Evolutionary conservation across 1,284 basidiomycete genomes (phyloP), one percentile per base, ranked within the genome.

Genomic region (Marasmius sp.): DNA sequence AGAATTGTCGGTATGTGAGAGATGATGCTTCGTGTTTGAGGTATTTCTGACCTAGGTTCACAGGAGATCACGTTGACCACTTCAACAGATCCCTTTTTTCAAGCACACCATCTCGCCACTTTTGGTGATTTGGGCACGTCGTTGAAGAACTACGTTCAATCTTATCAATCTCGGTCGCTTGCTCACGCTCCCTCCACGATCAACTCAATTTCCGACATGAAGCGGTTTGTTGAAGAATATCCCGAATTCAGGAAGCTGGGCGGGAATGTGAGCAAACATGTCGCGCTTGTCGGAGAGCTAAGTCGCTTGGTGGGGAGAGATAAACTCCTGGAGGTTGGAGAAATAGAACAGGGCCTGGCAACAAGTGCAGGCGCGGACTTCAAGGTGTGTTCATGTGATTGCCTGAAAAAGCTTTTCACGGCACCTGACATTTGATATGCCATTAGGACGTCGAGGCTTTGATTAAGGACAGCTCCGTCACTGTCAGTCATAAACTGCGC

Each of bases 231-330:
- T 3, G 97, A 99, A 73, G 96, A 98, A 69, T 99, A 98, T 76
- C 97, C 97, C 1, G 97, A 99, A 75, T 98, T 99, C 74, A 84
- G 91, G 67, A 96, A 96, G 71, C 83, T 99, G 37, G 95, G 97
- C 3, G 96, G 96, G 22, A 99, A 99, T 74, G 97, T 99, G 37
- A 95, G 92, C 77, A 99, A 99, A 76, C 97, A 99, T 71, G 97
- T 99, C 22, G 93, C 96, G 8, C 78, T 99, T 11, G 95, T 99
- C 0, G 97, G 97, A 41, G 97, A 99, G 75, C 83, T 99, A 63
- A 97, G 95, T 71, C 82, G 95, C 62, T 75, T 98, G 45, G 95
- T 99, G 20, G 93, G 91, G 57, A 81, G 88, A 64, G 91, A 96
- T 71, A 93, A 91, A 70, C 75, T 98, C 56, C 78, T 99, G 50